Conservation (phyloP, 768 basidiomycete species). For the Tricholoma sp. region DNA sequence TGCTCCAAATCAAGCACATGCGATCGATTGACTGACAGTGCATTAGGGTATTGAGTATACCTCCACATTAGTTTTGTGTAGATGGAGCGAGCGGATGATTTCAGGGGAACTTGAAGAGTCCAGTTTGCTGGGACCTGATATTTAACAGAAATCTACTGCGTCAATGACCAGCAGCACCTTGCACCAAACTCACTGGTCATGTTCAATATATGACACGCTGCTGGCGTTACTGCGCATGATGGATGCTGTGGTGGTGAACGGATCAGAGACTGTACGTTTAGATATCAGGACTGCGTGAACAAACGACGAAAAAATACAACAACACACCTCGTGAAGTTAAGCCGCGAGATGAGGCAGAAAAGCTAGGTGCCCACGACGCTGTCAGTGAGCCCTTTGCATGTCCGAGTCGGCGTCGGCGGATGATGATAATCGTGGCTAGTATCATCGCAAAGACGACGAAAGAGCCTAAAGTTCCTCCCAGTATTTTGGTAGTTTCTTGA, state of each 20-base stretch:
- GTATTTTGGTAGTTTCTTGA: constrained; percentile 14
- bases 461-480: constrained; percentile 23
- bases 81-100: too few species aligned
- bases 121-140: too few species aligned
- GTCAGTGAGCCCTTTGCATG: constrained; percentile 3
- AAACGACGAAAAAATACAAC: neutral
- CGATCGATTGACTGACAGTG: too few species aligned
- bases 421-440: constrained; percentile 8
- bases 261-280: constrained; percentile 20
- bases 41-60: too few species aligned
- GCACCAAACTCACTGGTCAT: too few species aligned
- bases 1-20: too few species aligned
- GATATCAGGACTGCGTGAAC: neutral
- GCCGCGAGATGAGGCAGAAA: constrained; percentile 7
- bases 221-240: constrained; percentile 25
- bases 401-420: constrained; percentile 9
- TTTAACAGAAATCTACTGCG: too few species aligned
- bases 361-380: constrained; percentile 6
- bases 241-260: constrained; percentile 30
- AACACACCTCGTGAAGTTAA: constrained; percentile 18
- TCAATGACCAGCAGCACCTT: too few species aligned
- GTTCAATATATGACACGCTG: constrained; percentile 15
- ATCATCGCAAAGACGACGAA: constrained; percentile 16
- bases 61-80: too few species aligned
- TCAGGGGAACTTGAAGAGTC: too few species aligned